phyloP scores from a whole-genome alignment of 805 yeast genomes.

The Wickerhamiella occidentalis region DNA sequence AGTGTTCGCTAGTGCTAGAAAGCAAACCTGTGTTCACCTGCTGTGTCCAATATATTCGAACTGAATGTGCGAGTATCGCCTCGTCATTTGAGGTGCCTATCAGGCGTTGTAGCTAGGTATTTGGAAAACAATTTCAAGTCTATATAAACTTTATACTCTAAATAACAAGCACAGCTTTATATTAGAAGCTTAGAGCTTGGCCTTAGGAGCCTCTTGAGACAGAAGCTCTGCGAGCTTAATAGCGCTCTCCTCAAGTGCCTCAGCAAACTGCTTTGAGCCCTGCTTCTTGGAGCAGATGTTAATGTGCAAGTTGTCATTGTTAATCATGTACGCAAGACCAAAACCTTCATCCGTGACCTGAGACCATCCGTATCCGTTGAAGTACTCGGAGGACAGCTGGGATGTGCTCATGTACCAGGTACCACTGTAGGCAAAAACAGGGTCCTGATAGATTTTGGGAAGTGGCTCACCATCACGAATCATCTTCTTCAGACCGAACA shows the following conservation, averaged over 20 bases:
- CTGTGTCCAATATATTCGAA: too few relatives aligned
- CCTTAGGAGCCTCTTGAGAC: constrained; percentile 25
- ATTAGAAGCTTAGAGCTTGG: constrained; percentile 27
- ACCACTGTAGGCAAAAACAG: constrained; percentile 60
- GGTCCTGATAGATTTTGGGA: constrained; percentile 64
- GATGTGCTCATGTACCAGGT: constrained; percentile 85
- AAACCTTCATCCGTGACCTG: constrained; percentile 90
- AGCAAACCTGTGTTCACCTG: too few relatives aligned
- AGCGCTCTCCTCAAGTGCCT: constrained; percentile 65
- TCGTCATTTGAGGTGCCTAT: too few relatives aligned
- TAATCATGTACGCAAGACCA: constrained; percentile 89
- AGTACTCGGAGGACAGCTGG: constrained; percentile 71
- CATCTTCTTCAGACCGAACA: constrained; percentile 75
- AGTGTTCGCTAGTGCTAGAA: too few relatives aligned
- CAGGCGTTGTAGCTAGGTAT: too few relatives aligned
- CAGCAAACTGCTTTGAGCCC: constrained; percentile 37
- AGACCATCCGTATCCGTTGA: constrained; percentile 92
- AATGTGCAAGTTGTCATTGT: constrained; percentile 71
- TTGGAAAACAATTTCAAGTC: neutral
- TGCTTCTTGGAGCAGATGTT: constrained; percentile 68
- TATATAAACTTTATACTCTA: neutral
- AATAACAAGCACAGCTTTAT: neutral
- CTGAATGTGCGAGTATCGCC: too few relatives aligned
- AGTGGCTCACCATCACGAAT: constrained; percentile 41
- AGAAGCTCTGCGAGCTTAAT: constrained; percentile 66